Evolutionary conservation across 805 yeast species (phyloP).

Genomic region (Candida qinlingensis): DNA sequence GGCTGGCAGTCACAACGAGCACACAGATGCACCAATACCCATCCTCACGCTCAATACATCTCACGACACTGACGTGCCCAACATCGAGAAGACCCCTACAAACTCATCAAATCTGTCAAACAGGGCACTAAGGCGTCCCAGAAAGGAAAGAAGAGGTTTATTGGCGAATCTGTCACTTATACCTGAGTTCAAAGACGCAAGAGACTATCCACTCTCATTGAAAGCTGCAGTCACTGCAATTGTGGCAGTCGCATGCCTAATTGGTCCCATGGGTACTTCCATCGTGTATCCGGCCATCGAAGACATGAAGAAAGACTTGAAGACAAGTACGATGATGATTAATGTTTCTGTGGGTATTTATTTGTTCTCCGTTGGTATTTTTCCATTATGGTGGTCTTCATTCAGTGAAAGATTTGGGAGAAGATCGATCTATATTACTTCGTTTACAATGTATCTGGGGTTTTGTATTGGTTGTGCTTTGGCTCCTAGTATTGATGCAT

Average conservation of each 20-base stretch:
- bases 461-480: constrained; percentile 72
- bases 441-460: constrained; percentile 56
- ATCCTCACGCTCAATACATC: no score
- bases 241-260: constrained; percentile 70
- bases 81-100: no score
- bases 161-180: constrained; percentile 42
- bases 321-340: constrained; percentile 55
- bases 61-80: no score
- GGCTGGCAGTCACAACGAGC: no score
- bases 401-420: constrained; percentile 73
- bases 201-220: constrained; percentile 48
- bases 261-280: constrained; percentile 89
- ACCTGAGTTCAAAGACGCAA: constrained; percentile 72
- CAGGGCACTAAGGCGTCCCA: no score
- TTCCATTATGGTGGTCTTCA: constrained; percentile 88
- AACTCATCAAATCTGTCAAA: no score
- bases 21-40: no score
- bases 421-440: constrained; percentile 63
- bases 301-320: constrained; percentile 46
- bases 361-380: constrained; percentile 64
- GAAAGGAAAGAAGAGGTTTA: constrained; percentile 42
- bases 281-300: constrained; percentile 75
- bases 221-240: constrained; percentile 56
- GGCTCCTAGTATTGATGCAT: constrained; percentile 51
- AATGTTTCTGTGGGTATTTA: constrained; percentile 80